phyloP scores from a whole-genome alignment of 2,329 filamentous ascomycete genomes.

The Neoascochyta sp. region DNA sequence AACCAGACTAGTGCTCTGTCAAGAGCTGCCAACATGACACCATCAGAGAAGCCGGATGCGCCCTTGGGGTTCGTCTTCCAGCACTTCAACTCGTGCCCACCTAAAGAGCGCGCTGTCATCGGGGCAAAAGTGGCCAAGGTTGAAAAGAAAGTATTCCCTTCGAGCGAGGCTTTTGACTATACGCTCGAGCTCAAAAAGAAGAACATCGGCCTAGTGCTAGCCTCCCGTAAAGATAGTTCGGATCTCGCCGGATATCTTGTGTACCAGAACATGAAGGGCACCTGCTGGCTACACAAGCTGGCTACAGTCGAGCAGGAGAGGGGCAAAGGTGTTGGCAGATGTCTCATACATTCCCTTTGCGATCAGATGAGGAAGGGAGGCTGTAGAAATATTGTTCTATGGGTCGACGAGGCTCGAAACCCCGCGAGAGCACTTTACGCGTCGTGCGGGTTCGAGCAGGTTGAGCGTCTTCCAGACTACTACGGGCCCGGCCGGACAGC shows the following conservation, averaged over 20 bases:
- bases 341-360: slow-evolving; percentile 45
- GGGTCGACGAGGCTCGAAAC: slow-evolving; percentile 50
- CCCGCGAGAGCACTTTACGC: slow-evolving; percentile 47
- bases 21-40: too few relatives aligned
- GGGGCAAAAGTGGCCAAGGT: slow-evolving; percentile 28
- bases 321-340: slow-evolving; percentile 46
- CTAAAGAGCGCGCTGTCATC: slow-evolving; percentile 18
- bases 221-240: slow-evolving; percentile 12
- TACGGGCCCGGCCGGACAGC: slow-evolving; percentile 50
- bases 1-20: too few relatives aligned
- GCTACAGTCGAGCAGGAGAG: slow-evolving; percentile 48
- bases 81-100: slow-evolving; percentile 13
- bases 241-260: slow-evolving; percentile 44
- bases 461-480: slow-evolving; percentile 48
- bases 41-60: too few relatives aligned
- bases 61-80: too few relatives aligned
- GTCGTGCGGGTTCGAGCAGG: slow-evolving; percentile 46
- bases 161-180: slow-evolving; percentile 51
- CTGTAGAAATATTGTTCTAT: slow-evolving; percentile 48
- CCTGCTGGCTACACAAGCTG: slow-evolving; percentile 51
- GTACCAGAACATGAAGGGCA: slow-evolving; percentile 22
- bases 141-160: slow-evolving; percentile 51
- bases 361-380: slow-evolving; percentile 45
- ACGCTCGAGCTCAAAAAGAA: slow-evolving; percentile 48
- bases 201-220: slow-evolving; percentile 45